phyloP scores from a whole-genome alignment of 768 basidiomycete genomes.

The Termitomyces sp. region DNA sequence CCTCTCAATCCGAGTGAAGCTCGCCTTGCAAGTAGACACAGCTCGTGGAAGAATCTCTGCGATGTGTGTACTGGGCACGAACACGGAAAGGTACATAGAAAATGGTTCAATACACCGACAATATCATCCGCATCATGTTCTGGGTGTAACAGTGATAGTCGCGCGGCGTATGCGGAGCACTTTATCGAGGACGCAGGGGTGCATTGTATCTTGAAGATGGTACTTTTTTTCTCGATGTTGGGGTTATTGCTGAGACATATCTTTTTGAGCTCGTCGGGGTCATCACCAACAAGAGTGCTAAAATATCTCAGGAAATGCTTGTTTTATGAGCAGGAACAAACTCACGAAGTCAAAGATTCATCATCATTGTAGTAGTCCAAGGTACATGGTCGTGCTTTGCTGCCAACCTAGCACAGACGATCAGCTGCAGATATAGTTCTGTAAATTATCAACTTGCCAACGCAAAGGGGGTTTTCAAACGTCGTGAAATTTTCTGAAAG shows the following conservation, averaged over 20 bases:
- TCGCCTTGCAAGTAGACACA: not conserved
- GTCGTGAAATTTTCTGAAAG: not conserved
- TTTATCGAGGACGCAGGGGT: not conserved
- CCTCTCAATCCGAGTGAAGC: not conserved
- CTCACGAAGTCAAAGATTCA: not conserved
- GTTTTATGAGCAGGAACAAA: not conserved
- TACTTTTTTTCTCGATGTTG: not conserved
- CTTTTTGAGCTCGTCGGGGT: not conserved
- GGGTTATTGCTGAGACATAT: not conserved
- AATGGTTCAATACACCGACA: not conserved
- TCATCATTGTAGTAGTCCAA: not conserved
- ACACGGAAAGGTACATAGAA: not conserved
- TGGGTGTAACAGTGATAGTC: not conserved
- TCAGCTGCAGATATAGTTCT: not conserved
- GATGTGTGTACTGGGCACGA: not conserved
- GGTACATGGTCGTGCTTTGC: not conserved
- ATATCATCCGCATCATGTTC: not conserved
- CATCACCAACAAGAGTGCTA: not conserved
- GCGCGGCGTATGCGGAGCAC: not conserved
- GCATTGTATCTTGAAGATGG: not conserved
- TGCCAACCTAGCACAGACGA: not conserved
- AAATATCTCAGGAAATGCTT: not conserved
- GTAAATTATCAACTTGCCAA: not conserved
- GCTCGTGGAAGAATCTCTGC: not conserved
- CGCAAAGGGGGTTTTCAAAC: not conserved